phyloP scores from a whole-genome alignment of 805 yeast genomes.

The Candida nanaspora region DNA sequence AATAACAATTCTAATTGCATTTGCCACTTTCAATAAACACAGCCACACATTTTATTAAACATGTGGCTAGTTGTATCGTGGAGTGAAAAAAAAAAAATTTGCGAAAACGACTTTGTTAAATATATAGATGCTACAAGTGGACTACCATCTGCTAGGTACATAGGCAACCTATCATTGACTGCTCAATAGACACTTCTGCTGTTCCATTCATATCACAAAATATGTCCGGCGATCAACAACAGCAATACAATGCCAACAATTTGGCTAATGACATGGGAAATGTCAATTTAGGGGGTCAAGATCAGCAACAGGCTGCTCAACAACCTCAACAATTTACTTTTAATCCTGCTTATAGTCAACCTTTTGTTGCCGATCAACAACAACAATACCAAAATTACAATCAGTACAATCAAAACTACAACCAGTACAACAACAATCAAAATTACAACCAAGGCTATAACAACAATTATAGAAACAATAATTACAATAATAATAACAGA shows the following conservation, averaged over 20 bases:
- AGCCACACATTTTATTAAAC: too few relatives aligned
- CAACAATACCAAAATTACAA: slow-evolving; percentile 25
- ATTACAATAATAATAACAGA: slow-evolving; percentile 14
- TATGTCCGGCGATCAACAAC: slow-evolving; percentile 18
- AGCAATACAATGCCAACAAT: slow-evolving; percentile 34
- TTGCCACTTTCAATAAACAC: too few relatives aligned
- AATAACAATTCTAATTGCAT: too few relatives aligned
- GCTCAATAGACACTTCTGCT: too few relatives aligned
- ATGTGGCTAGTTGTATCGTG: too few relatives aligned
- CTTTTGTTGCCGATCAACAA: slow-evolving; percentile 40
- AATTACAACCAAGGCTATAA: slow-evolving; percentile 5
- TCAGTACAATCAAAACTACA: slow-evolving; percentile 14
- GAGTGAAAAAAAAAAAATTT: too few relatives aligned
- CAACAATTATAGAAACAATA: slow-evolving; percentile 4
- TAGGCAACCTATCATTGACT: too few relatives aligned
- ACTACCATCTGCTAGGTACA: too few relatives aligned
- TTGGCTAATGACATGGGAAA: slow-evolving; percentile 38
- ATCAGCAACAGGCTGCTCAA: slow-evolving; percentile 12
- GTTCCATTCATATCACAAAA: too few relatives aligned
- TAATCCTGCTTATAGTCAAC: slow-evolving; percentile 43
- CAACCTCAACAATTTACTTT: slow-evolving; percentile 14
- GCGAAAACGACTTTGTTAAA: too few relatives aligned
- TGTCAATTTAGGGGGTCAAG: slow-evolving; percentile 31
- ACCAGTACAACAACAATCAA: slow-evolving; percentile 12
- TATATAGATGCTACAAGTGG: too few relatives aligned